A percentile compares a stretch with the other conserved stretches of the same genome.
phyloP scores from a whole-genome alignment of 2,329 filamentous ascomycete species.

The Verticillium zaregamsianum region DNA sequence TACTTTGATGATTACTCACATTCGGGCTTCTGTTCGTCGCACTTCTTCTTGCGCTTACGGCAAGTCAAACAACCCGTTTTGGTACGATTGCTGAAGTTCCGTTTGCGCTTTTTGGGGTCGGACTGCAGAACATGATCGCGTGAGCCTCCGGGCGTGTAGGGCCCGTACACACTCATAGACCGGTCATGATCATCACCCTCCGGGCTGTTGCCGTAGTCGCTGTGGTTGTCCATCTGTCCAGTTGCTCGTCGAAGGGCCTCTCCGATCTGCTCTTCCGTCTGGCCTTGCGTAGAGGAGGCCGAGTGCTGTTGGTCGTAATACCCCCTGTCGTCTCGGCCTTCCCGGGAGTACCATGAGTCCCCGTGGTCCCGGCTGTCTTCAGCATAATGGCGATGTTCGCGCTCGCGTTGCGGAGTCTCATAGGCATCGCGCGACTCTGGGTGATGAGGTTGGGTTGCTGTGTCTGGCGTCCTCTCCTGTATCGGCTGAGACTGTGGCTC shows the following conservation, averaged over 20 bases:
- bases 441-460: slow-evolving; percentile 22
- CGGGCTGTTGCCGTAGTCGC: slow-evolving; percentile 48
- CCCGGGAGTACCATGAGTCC: slow-evolving; percentile 45
- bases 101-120: slow-evolving; percentile 66
- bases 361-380: slow-evolving; percentile 40
- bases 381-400: slow-evolving; percentile 41
- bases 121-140: slow-evolving; percentile 47
- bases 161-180: slow-evolving; percentile 33
- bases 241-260: slow-evolving; percentile 38
- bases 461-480: slow-evolving; percentile 30
- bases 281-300: slow-evolving; percentile 37
- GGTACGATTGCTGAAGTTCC: slow-evolving; percentile 89
- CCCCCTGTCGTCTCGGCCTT: slow-evolving; percentile 40
- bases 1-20: slow-evolving; percentile 56
- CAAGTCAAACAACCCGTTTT: slow-evolving; percentile 96
- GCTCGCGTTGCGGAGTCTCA: slow-evolving; percentile 38
- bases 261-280: slow-evolving; percentile 45
- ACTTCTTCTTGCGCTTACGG: slow-evolving; percentile 92
- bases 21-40: slow-evolving; percentile 87
- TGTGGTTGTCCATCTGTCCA: slow-evolving; percentile 37
- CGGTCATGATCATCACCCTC: slow-evolving; percentile 43
- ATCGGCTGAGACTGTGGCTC: slow-evolving; percentile 11
- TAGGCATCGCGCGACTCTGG: slow-evolving; percentile 37
- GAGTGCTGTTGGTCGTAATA: slow-evolving; percentile 44
- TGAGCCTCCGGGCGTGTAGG: slow-evolving; percentile 40